Conservation (phyloP, 805 yeast species). For the Debaryomyces hansenii region DNA sequence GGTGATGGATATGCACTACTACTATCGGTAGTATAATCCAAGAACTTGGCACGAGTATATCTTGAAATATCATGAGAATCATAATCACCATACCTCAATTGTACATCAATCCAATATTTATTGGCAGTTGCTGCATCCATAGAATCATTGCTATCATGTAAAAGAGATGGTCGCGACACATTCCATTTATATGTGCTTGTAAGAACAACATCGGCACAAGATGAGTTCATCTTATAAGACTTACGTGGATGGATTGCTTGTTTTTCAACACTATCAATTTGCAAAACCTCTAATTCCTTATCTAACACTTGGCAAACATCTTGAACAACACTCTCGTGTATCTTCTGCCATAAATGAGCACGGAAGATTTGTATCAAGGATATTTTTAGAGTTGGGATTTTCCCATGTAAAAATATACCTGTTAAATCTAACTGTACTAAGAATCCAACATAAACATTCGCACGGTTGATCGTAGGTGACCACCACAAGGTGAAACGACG, state of each 20-base stretch:
- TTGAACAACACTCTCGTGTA: constrained; percentile 92
- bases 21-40: constrained; percentile 90
- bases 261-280: constrained; percentile 83
- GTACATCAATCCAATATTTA: constrained; percentile 94
- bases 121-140: constrained; percentile 58
- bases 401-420: constrained; percentile 96
- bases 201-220: constrained; percentile 86
- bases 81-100: constrained; percentile 92
- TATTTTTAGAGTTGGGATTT: constrained; percentile 94
- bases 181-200: constrained; percentile 80
- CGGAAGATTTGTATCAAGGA: constrained; percentile 94
- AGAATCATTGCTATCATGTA: constrained; percentile 68
- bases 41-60: constrained; percentile 86
- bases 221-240: constrained; percentile 95
- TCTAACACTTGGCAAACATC: constrained; percentile 93
- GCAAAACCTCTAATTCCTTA: constrained; percentile 77
- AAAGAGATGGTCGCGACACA: constrained; percentile 75
- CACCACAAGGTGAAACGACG: constrained; percentile 98
- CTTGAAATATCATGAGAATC: constrained; percentile 96
- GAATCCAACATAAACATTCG: constrained; percentile 97
- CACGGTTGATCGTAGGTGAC: constrained; percentile 98
- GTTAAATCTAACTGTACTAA: constrained; percentile 94
- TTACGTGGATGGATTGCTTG: constrained; percentile 95
- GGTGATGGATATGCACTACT: constrained; percentile 87
- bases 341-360: constrained; percentile 98